phyloP scores from a whole-genome alignment of 345 rosid species.

The Aquilaria sinensis region DNA sequence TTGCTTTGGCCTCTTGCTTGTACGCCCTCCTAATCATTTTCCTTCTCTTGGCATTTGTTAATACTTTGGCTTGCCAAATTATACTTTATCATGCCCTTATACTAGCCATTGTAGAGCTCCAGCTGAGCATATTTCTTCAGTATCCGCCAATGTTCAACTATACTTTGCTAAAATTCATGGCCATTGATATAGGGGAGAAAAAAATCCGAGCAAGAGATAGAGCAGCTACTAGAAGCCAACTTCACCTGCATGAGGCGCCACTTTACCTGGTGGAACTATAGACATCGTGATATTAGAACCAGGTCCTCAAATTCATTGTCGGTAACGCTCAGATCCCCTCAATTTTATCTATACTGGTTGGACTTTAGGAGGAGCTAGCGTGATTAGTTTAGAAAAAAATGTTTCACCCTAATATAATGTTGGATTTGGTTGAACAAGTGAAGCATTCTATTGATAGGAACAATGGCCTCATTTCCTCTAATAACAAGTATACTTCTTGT shows the following conservation, averaged over 20 bases:
- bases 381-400: slow-evolving; percentile 53
- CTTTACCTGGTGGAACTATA: slow-evolving; percentile 40
- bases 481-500: slow-evolving; percentile 51
- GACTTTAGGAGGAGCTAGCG: slow-evolving; percentile 60
- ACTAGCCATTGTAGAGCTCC: slow-evolving; percentile 26
- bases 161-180: slow-evolving; percentile 61
- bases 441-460: slow-evolving; percentile 56
- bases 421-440: slow-evolving; percentile 47
- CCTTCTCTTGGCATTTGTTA: slow-evolving; percentile 44
- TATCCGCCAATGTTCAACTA: slow-evolving; percentile 41
- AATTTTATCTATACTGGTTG: slow-evolving; percentile 59
- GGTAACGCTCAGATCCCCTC: slow-evolving; percentile 45
- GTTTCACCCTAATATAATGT: slow-evolving; percentile 53
- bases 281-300: slow-evolving; percentile 23
- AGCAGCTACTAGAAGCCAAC: slow-evolving; percentile 52
- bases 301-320: slow-evolving; percentile 24
- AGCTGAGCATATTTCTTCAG: slow-evolving; percentile 11
- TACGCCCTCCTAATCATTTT: slow-evolving; percentile 41
- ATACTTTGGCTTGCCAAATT: slow-evolving; percentile 45
- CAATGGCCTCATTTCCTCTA: slow-evolving; percentile 27
- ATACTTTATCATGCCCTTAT: slow-evolving; percentile 30
- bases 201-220: slow-evolving; percentile 48
- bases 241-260: slow-evolving; percentile 39
- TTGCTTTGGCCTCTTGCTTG: too few relatives aligned
- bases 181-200: slow-evolving; percentile 52